Evolutionary conservation across 345 rosid genomes (phyloP).

Genomic region (Mallotus nudiflorus): DNA sequence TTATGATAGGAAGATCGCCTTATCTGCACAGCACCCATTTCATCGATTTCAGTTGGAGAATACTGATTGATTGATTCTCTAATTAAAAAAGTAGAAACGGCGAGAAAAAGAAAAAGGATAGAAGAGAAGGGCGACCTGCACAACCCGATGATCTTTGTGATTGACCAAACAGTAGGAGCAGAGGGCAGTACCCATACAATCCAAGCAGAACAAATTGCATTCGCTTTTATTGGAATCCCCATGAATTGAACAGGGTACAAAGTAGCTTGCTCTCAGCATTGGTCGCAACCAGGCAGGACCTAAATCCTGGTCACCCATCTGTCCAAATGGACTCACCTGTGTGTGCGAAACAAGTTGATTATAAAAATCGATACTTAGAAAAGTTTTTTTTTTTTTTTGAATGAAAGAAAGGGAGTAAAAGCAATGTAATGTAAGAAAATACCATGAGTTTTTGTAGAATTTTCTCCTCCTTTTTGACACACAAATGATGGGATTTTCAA

Average conservation of each 20-base stretch:
- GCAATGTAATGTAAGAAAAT: not conserved
- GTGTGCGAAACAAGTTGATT: too few relatives aligned
- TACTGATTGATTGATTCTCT: too few relatives aligned
- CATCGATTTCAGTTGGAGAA: not conserved
- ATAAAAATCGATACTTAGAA: not conserved
- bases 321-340: conserved; percentile 25
- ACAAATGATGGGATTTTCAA: conserved; percentile 34
- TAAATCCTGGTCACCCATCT: conserved; percentile 16
- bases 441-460: too few relatives aligned
- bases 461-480: conserved; percentile 23
- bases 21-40: conserved; percentile 50
- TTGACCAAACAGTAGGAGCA: conserved; percentile 66
- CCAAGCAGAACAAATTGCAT: conserved; percentile 87
- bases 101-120: not conserved
- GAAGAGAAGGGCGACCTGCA: conserved; percentile 50
- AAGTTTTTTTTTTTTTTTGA: not conserved
- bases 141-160: conserved; percentile 69
- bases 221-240: conserved; percentile 72
- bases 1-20: conserved; percentile 92
- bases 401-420: too few relatives aligned
- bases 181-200: conserved; percentile 61
- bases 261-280: conserved; percentile 70
- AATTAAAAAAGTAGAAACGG: too few relatives aligned
- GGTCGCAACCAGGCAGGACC: conserved; percentile 79
- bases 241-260: conserved; percentile 60